phyloP scores from a whole-genome alignment of 23 red algal species.

The Gracilaria caudata region DNA sequence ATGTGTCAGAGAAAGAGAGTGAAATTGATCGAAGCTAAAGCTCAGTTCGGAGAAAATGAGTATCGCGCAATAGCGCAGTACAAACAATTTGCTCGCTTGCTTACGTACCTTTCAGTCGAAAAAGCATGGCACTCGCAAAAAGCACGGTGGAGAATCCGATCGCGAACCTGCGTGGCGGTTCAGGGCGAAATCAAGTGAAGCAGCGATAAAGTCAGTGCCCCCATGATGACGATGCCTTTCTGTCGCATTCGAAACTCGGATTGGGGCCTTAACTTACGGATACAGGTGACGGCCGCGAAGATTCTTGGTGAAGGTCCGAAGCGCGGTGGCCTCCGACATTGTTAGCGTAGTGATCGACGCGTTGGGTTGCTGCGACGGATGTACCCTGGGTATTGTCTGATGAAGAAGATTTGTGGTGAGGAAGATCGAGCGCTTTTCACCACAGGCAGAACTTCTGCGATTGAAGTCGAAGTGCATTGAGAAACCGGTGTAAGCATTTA shows the following conservation, averaged over 20 bases:
- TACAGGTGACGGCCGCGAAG: conserved; percentile 58
- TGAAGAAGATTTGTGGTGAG: not conserved
- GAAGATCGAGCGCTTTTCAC: not conserved
- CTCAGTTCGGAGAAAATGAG: not conserved
- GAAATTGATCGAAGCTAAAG: not conserved
- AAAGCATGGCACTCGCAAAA: conserved; percentile 5
- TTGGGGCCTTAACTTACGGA: conserved; percentile 12
- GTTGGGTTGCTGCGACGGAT: not conserved
- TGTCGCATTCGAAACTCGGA: not conserved
- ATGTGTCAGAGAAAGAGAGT: not conserved
- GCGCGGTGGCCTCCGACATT: conserved; percentile 33
- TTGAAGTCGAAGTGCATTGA: not conserved
- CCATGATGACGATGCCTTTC: not conserved
- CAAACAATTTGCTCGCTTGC: not conserved
- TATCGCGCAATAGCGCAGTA: not conserved
- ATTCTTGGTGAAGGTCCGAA: conserved; percentile 41
- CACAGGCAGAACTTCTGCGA: not conserved
- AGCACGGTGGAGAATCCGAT: conserved; percentile 55
- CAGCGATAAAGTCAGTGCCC: conserved; percentile 7
- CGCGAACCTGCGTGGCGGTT: conserved; percentile 29
- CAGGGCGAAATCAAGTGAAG: not conserved
- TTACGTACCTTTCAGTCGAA: conserved; percentile 37
- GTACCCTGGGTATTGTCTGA: not conserved
- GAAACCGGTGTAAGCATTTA: not conserved
- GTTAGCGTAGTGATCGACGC: not conserved